phyloP scores from a whole-genome alignment of 2,329 filamentous ascomycete genomes.

The Delphinella strobiligena region DNA sequence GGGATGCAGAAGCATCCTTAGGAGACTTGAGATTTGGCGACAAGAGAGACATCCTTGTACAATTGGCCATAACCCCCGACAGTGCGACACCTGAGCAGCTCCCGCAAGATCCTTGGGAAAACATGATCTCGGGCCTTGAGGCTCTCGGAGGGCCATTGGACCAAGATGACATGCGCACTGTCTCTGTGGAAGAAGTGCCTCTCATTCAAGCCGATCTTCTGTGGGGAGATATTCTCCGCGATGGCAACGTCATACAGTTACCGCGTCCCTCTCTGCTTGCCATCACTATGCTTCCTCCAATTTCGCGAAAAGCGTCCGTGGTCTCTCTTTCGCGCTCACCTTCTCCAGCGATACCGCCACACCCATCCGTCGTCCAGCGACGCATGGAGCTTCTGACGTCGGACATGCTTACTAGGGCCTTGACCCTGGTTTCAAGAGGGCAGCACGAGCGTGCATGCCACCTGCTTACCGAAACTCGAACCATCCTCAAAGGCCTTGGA shows the following conservation, averaged over 20 bases:
- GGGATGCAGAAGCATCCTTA: constrained; percentile 83
- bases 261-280: constrained; percentile 82
- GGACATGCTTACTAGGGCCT: constrained; percentile 87
- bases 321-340: constrained; percentile 19
- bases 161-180: constrained; percentile 66
- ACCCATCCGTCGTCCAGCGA: constrained; percentile 87
- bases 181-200: constrained; percentile 88
- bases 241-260: constrained; percentile 74
- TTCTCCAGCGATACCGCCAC: constrained; percentile 80
- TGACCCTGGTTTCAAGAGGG: constrained; percentile 80
- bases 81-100: constrained; percentile 69
- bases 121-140: constrained; percentile 88
- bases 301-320: constrained; percentile 19
- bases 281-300: constrained; percentile 82
- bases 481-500: constrained; percentile 87
- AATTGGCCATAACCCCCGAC: constrained; percentile 84
- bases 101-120: constrained; percentile 93
- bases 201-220: constrained; percentile 88
- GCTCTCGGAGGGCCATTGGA: constrained; percentile 81
- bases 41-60: constrained; percentile 79
- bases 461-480: constrained; percentile 81
- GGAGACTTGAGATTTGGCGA: constrained; percentile 92
- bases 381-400: constrained; percentile 96
- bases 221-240: constrained; percentile 86
- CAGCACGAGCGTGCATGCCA: constrained; percentile 93